A percentile compares a stretch with the other conserved stretches of the same genome.
phyloP scores from a whole-genome alignment of 805 yeast species.

The Kodamaea kaohsiungensis region DNA sequence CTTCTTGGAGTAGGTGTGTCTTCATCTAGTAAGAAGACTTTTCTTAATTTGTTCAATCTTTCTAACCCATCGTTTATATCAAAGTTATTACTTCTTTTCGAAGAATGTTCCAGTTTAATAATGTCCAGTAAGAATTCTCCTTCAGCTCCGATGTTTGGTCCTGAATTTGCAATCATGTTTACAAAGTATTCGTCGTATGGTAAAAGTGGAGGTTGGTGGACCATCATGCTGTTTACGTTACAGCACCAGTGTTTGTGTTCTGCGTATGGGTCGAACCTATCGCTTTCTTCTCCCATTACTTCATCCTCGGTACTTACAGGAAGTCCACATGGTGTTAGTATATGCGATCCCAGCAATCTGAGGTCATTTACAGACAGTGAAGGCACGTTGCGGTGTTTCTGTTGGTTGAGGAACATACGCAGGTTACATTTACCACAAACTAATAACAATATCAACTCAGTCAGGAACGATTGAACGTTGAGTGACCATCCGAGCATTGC shows the following conservation, averaged over 20 bases:
- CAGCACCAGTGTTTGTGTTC: slow-evolving; percentile 44
- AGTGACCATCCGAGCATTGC: slow-evolving; percentile 41
- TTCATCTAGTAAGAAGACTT: slow-evolving; percentile 26
- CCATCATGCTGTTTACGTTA: slow-evolving; percentile 16
- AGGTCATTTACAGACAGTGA: slow-evolving; percentile 6
- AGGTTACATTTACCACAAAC: slow-evolving; percentile 41
- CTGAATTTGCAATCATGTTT: slow-evolving; percentile 23
- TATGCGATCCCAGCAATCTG: slow-evolving; percentile 23
- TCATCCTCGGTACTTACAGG: slow-evolving; percentile 20
- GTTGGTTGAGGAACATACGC: slow-evolving; percentile 28
- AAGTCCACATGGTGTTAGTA: slow-evolving; percentile 33
- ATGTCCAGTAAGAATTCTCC: slow-evolving; percentile 17
- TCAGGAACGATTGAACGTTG: slow-evolving; percentile 29
- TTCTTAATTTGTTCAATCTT: slow-evolving; percentile 34
- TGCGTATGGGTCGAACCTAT: slow-evolving; percentile 19
- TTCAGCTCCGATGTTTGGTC: slow-evolving; percentile 22
- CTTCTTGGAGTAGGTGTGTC: not conserved
- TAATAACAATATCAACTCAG: slow-evolving; percentile 28
- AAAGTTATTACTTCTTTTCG: slow-evolving; percentile 22
- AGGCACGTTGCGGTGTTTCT: slow-evolving; percentile 3
- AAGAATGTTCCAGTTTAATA: not conserved
- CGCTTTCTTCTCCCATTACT: not conserved
- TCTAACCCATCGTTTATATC: slow-evolving; percentile 37
- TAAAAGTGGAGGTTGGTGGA: not conserved
- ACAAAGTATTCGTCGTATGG: slow-evolving; percentile 22